Evolutionary conservation across 1,139 yeast species (phyloP), one percentile per base, ranked within the genome.

Genomic region (Saccharomycopsis crataegensis): DNA sequence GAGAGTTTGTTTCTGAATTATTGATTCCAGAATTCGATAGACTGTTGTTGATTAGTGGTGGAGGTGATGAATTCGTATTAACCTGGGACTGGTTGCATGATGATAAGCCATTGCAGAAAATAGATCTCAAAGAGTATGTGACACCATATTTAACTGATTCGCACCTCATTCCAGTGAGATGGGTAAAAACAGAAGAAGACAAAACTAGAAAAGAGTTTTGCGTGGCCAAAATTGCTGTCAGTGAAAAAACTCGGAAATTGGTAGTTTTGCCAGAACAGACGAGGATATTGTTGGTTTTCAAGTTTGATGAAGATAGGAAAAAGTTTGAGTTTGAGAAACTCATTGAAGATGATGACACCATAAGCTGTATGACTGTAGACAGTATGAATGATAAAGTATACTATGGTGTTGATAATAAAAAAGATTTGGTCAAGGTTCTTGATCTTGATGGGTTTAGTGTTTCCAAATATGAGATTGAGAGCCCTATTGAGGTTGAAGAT

Each of bases 1-100:
- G 74, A 47, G 88, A 90, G 66, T 94, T 88, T 63, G 83, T 91
- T 12, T 82, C 96, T 3, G 72, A 78, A 6, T 67, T 89, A 59
- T 69, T 73, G 50, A 68, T 82, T 36, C 83, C 86, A 38, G 62
- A 66, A 12, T 78, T 80, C 76, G 67, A 75, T 43, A 66, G 73
- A 6, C 63, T 70, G 8, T 62, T 74, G 17, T 72, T 93, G 56
- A 69, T 90, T 28, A 84, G 93, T 64, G 98, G 86, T 2, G 98
- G 99, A 41, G 99, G 99, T 60, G 99, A 93, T 65, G 82, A 80
- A 56, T 80, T 68, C 60, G 65, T 93, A n/a, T 75, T 79, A 57
- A 67, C 82, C 34, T 93, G 98, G 97, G 75, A 86, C 59, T 91
- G 95, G 94, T 67, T 68, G 8, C 62, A 68, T 5, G 65, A 68